These are phyloP conservation scores for Colletotrichum nymphaeae DNA, from an alignment of 2,329 filamentous ascomycete genomes.

Conservation along the genomic window DNA sequence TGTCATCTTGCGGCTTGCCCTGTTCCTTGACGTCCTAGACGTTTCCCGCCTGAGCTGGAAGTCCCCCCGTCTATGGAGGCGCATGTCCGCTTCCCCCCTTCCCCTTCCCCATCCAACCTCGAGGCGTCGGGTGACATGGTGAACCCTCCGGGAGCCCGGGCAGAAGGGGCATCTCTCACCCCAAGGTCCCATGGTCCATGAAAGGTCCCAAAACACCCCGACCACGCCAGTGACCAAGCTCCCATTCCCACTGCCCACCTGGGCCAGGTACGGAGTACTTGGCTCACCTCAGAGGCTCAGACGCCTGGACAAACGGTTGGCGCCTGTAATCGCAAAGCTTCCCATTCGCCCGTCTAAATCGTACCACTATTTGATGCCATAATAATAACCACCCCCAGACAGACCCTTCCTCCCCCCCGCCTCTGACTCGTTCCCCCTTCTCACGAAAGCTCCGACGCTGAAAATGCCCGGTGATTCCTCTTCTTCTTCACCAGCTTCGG, in stretches of 20 bases:
- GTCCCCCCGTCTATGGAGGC: constrained; percentile 15
- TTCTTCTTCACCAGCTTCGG: constrained; percentile 44
- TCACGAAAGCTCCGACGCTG: constrained; percentile 35
- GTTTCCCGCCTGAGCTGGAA: constrained; percentile 2
- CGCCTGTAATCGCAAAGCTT: constrained; percentile 35
- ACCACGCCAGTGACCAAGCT: neutral
- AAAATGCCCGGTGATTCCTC: constrained; percentile 44
- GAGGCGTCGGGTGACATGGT: neutral
- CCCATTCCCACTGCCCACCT: no score
- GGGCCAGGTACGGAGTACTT: no score
- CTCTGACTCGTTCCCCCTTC: constrained; percentile 31
- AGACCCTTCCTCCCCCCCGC: constrained; percentile 11
- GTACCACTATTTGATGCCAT: constrained; percentile 34
- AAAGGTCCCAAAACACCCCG: neutral
- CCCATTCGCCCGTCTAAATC: constrained; percentile 36
- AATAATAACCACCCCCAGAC: constrained; percentile 33
- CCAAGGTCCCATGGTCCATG: no score
- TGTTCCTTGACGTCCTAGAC: neutral
- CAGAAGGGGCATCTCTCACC: neutral
- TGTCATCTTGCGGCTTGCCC: constrained; percentile 3
- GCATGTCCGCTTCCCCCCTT: constrained; percentile 22
- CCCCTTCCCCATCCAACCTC: constrained; percentile 4
- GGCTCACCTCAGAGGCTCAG: neutral
- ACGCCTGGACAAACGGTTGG: constrained; percentile 8
- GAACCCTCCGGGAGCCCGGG: neutral